Base-by-base conservation (phyloP, 768 basidiomycete genomes). In the Termitomyces sp. region DNA sequence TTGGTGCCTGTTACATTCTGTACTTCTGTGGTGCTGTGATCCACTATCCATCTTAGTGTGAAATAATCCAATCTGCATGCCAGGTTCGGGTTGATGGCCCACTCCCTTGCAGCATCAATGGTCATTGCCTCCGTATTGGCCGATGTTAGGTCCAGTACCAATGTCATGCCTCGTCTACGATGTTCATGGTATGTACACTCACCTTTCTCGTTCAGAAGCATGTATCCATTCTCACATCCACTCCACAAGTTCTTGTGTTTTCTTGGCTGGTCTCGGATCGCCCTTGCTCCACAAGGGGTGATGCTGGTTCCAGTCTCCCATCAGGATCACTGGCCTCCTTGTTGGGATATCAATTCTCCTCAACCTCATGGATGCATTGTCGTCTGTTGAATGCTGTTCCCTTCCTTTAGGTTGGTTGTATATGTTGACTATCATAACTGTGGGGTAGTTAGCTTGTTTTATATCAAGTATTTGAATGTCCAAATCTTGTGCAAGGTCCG, bases 391-490 rank as follows among this genome's bases (percentile, higher is more conserved):
- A 36, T 18, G 24, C 5, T 1, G 4, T 1, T 37, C 11, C 36
- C 46, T 4, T 18, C 3, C 5, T 11, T n/a, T 8, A 13, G 44
- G 55, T n/a, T 56, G 55, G 20, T 31, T 56, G 45, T 56, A 56
- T 13, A 56, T 48, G 31, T 56, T 56, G 0, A 51, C 31, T 1
- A 58, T 44, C 0, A 37, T 58, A 1, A 27, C 59, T 1, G 65
- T 61, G 0, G 59, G 60, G 3, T 65, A 60, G 4, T 58, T 59
- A 2, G 45, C 31, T 48, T 68, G 67, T 5, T 47, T 22, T 27
- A 71, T 60, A 30, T 69, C 65, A 1, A 71, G 54, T 1, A 70
- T 44, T 52, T 68, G 68, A 1, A 69, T 55, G 59, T 72, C 65
- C 0, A 59, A 54, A 51, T 71, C 62, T 16, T 66, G 44, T 1